Base-by-base conservation (phyloP, 345 rosid genomes). In the Populus simonii region DNA sequence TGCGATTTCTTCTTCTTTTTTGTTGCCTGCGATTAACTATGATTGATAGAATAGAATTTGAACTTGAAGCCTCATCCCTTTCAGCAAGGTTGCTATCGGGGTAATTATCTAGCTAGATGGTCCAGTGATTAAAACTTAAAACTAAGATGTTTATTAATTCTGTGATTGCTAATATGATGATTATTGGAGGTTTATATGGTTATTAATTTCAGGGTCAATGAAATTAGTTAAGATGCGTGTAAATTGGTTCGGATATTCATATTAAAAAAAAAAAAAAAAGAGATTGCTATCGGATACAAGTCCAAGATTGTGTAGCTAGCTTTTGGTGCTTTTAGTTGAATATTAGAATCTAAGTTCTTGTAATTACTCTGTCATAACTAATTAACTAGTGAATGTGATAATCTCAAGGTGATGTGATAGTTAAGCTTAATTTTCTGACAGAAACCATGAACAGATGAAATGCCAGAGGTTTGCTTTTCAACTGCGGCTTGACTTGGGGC, bases 171-270 rank as follows among this genome's bases (percentile, higher is more conserved):
- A 27, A 27, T 27, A 27, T 27, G 1, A 27, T 27, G 1, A 27
- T 27, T 27, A 27, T 1, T 27, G 1, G 1, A 27, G 27, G 27
- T 27, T 27, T 1, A 27, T 25, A 25, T 25, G 25, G 1, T 27
- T 1, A 1, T 27, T 27, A 27, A 27, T 1, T 27, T 27, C 1
- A 27, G 1, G 1, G 1, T 27, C 1, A 0, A 27, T 27, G 1
- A 27, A 27, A 27, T 27, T 27, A 27, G 1, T 27, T 1, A 1
- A 27, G 27, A 1, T 27, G 1, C 1, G 1, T 1, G 1, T 1
- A 27, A 27, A 1, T 27, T 27, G 1, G 1, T 1, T 1, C 1
- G 27, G 1, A 27, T 27, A 27, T 27, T 1, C 27, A 1, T 27
- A 1, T 1, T 27, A 27, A 0, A 1, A 1, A 27, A 27, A 27